A percentile compares a stretch with the other conserved stretches of the same genome.
These are phyloP conservation scores for Coniosporium tulheliwenetii DNA, from an alignment of 2,329 filamentous ascomycete genomes.

Conservation along the genomic window DNA sequence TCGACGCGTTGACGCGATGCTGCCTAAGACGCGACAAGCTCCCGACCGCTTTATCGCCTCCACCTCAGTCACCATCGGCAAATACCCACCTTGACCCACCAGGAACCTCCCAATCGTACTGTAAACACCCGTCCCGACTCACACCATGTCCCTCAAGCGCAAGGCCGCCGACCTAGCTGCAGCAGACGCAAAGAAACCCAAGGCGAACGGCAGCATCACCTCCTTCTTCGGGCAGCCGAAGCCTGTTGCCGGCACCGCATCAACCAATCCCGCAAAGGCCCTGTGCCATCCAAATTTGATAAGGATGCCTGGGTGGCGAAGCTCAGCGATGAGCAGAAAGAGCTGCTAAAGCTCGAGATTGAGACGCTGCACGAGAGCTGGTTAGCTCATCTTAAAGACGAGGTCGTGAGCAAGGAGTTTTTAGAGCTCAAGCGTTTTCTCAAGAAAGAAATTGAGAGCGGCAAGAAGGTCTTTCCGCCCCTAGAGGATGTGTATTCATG, in stretches of 20 bases:
- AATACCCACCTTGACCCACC: no score
- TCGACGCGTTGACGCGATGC: no score
- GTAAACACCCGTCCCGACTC: no score
- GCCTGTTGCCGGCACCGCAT: constrained; percentile 15
- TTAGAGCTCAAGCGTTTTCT: constrained; percentile 79
- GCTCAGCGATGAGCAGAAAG: constrained; percentile 66
- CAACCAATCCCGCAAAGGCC: constrained; percentile 13
- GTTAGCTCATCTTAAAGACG: constrained; percentile 78
- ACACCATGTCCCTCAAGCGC: constrained; percentile 33
- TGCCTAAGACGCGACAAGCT: no score
- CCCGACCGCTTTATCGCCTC: no score
- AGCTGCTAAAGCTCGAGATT: constrained; percentile 76
- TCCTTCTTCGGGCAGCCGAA: constrained; percentile 75
- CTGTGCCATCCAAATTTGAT: constrained; percentile 47
- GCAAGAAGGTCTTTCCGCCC: constrained; percentile 75
- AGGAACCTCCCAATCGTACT: no score
- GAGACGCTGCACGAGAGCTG: constrained; percentile 84
- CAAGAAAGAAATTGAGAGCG: constrained; percentile 55
- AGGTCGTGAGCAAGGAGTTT: constrained; percentile 65
- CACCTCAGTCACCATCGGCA: no score
- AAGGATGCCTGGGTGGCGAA: constrained; percentile 79
- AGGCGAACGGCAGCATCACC: constrained; percentile 60
- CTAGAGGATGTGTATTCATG: constrained; percentile 86
- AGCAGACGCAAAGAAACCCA: constrained; percentile 33
- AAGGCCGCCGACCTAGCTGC: constrained; percentile 29